Conservation (phyloP, 2,329 filamentous ascomycete species). For the Pyricularia sp. region DNA sequence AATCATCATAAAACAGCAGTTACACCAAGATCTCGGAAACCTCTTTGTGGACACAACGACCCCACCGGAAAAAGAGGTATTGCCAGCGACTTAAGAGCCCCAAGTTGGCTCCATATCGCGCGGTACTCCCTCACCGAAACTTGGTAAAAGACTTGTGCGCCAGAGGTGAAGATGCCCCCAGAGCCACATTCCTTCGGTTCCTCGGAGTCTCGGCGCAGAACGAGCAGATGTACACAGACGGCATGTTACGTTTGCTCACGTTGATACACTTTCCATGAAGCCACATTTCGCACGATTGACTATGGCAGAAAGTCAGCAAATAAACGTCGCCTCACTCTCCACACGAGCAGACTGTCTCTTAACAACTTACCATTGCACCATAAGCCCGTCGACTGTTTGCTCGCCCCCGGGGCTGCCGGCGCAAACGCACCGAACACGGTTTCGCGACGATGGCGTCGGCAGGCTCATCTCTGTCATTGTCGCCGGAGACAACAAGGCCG, state of each 20-base stretch:
- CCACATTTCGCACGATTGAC: conserved; percentile 53
- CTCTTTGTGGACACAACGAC: background rate
- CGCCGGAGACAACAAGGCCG: conserved; percentile 30
- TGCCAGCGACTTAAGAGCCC: background rate
- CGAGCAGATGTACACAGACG: conserved; percentile 49
- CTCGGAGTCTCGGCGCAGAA: conserved; percentile 48
- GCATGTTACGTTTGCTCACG: conserved; percentile 38
- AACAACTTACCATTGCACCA: conserved; percentile 48
- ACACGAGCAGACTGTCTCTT: background rate
- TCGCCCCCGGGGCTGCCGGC: conserved; percentile 25
- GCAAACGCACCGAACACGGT: conserved; percentile 44
- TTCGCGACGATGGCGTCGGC: conserved; percentile 29
- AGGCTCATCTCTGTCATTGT: conserved; percentile 35
- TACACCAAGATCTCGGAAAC: background rate
- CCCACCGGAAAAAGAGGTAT: background rate
- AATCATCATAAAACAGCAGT: background rate
- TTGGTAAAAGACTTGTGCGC: conserved; percentile 32
- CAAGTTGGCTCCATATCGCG: background rate
- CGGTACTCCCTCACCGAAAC: conserved; percentile 22
- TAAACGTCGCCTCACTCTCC: background rate
- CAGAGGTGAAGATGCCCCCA: conserved; percentile 24
- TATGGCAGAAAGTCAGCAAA: conserved; percentile 15
- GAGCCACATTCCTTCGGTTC: conserved; percentile 28
- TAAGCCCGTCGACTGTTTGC: conserved; percentile 35
- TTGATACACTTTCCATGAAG: conserved; percentile 52